Evolutionary conservation across 331 rosid species (phyloP), one percentile per base, ranked within the genome.

Genomic region (Pyracantha coccinea): DNA sequence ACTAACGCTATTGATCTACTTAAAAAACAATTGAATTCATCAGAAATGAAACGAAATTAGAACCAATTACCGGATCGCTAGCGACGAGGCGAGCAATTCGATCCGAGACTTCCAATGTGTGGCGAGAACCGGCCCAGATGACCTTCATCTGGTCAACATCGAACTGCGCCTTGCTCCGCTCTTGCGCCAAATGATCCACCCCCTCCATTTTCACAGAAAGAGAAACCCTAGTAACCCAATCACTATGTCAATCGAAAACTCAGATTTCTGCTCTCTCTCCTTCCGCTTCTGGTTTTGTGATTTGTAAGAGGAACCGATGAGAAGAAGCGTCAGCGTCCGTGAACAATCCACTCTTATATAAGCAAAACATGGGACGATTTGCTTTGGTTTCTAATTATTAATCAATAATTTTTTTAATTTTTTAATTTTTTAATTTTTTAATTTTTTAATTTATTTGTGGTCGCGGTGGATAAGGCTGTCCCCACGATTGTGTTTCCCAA

Each of bases 51-150:
- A 44, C 9, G 7, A 4, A 65, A 57, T 27, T 13, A 4, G n/a
- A 16, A 53, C 5, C n/a, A 72, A 50, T 80, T 10, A 94, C 99
- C 85, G 97, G 99, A 84, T 95, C 99, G 74, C 84, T 80, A 64
- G 99, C 99, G 66, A 95, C 99, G n/a, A 92, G 86, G 70, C 89
- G 92, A 83, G 97, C 66, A 69, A 95, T 95, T 45, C 99, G 86
- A 73, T 95, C 97, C 69, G 97, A 87, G 54, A 95, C 82, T n/a
- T 95, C 85, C 20, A 85, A 78, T 2, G 78, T 82, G 8, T 90
- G 81, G 77, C 82, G 97, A 66, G 99, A 92, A 77, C 97, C 97
- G 1, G 93, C 96, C 99, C 99, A 95, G 44, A 92, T 85, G 85
- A 95, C 81, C 78, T 92, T 95, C 97, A 95, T 89, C 52, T 89